Base-by-base conservation (phyloP, 2,329 filamentous ascomycete species). In the Chrysosporium queenslandicum region DNA sequence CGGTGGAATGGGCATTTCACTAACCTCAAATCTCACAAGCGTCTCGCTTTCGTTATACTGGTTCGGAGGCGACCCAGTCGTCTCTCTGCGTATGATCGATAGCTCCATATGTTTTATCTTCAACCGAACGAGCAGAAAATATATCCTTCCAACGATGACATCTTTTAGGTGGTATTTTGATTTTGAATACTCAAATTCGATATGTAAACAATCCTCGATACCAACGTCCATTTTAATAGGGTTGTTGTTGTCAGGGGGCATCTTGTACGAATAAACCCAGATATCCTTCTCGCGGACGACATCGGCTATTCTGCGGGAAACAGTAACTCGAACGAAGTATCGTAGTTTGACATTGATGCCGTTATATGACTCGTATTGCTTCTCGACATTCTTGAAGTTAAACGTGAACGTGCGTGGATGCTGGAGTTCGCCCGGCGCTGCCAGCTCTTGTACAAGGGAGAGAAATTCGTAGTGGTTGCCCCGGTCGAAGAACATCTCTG, bases 61-160 rank as follows among this genome's bases (percentile, higher is more conserved):
- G 68, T 98, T 98, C 5, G 92, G 92, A 20, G 92, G 88, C 4
- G 89, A 88, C 52, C 94, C 92, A 0, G 92, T 98, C 2, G 92
- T 98, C 73, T 98, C 92, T 61, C 94, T 78, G 60, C 94, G 81
- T 68, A 98, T 98, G 63, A 98, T 98, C 60, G 88, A 95, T 57
- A 98, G 74, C 74, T 98, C 92, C 92, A 98, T 98, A 71, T 98
- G 92, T 74, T 97, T 96, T 70, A 98, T 98, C 82, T 98, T 98
- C 68, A 98, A 77, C 64, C 92, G 83, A 56, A 98, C 92, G 46
- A 98, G 79, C 60, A 98, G 74, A 74, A 98, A 98, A 75, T 98
- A 98, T 76, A 98, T 98, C 60, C 94, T 81, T 54, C 92, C 92
- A 52, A 98, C 92, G 60, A 98, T 98, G 58, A 98, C 92, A 69